Evolutionary conservation across 768 basidiomycete species (phyloP).

Genomic region (Collybiopsis luxurians): DNA sequence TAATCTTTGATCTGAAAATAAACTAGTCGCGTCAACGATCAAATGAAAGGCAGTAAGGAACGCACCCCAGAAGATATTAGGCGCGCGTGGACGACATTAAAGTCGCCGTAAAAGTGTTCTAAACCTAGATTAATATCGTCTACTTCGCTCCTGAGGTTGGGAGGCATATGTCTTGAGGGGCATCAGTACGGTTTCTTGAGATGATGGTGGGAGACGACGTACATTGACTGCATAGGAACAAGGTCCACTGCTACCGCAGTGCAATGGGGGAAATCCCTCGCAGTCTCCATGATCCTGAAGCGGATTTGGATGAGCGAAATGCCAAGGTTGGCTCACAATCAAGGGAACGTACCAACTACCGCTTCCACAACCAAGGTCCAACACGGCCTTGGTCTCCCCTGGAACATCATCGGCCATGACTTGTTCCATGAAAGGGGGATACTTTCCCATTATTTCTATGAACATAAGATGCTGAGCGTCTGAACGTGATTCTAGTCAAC

Average conservation of each 20-base stretch:
- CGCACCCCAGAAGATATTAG: constrained; percentile 73
- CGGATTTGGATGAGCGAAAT: constrained; percentile 9
- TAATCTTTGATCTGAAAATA: constrained; percentile 65
- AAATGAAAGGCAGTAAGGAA: constrained; percentile 14
- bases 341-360: constrained; percentile 59
- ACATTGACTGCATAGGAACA: constrained; percentile 75
- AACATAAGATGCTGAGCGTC: constrained; percentile 71
- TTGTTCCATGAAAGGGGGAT: constrained; percentile 53
- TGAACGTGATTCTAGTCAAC: no score
- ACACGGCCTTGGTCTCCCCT: constrained; percentile 56
- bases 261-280: constrained; percentile 68
- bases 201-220: constrained; percentile 29
- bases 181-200: no score
- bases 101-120: constrained; percentile 77
- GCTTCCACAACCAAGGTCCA: constrained; percentile 81
- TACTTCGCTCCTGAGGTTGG: constrained; percentile 75
- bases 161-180: constrained; percentile 57
- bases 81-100: constrained; percentile 72
- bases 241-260: constrained; percentile 74
- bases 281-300: constrained; percentile 71
- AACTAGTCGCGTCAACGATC: constrained; percentile 11
- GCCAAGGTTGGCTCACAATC: background rate
- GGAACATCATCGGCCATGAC: constrained; percentile 59
- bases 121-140: constrained; percentile 85
- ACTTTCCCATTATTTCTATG: constrained; percentile 62